phyloP scores from a whole-genome alignment of 2,329 filamentous ascomycete genomes.

The Xylariaceae sp. region DNA sequence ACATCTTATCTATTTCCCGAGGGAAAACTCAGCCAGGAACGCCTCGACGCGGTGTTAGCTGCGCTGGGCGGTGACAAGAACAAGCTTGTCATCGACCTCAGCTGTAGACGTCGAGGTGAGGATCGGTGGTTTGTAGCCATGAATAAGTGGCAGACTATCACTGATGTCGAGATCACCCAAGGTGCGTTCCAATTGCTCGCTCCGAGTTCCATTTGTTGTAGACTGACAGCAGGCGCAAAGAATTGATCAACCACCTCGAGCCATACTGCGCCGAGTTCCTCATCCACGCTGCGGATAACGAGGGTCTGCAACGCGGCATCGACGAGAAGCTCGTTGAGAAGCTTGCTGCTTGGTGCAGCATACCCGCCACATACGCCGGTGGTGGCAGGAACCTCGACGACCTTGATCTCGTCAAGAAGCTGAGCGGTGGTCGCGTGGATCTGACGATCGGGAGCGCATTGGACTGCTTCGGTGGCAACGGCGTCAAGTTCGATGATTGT shows the following conservation, averaged over 20 bases:
- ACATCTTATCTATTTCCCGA: constrained; percentile 91
- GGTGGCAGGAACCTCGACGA: constrained; percentile 81
- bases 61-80: constrained; percentile 67
- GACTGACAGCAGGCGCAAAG: constrained; percentile 39
- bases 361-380: constrained; percentile 94
- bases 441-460: constrained; percentile 94
- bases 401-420: constrained; percentile 69
- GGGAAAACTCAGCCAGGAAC: constrained; percentile 71
- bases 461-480: constrained; percentile 88
- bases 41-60: constrained; percentile 67
- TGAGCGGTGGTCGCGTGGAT: constrained; percentile 80
- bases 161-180: constrained; percentile 87
- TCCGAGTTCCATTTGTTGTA: not conserved
- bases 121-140: constrained; percentile 93
- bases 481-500: constrained; percentile 84
- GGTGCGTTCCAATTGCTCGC: constrained; percentile 46
- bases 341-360: constrained; percentile 78
- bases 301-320: constrained; percentile 86
- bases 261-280: constrained; percentile 95
- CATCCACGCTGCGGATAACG: constrained; percentile 94
- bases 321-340: constrained; percentile 76
- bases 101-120: constrained; percentile 69
- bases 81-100: constrained; percentile 91
- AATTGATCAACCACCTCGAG: constrained; percentile 73
- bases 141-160: constrained; percentile 98